Evolutionary conservation across 345 rosid species (phyloP), one percentile per base, ranked within the genome.

Genomic region (Eucalyptus marginata): DNA sequence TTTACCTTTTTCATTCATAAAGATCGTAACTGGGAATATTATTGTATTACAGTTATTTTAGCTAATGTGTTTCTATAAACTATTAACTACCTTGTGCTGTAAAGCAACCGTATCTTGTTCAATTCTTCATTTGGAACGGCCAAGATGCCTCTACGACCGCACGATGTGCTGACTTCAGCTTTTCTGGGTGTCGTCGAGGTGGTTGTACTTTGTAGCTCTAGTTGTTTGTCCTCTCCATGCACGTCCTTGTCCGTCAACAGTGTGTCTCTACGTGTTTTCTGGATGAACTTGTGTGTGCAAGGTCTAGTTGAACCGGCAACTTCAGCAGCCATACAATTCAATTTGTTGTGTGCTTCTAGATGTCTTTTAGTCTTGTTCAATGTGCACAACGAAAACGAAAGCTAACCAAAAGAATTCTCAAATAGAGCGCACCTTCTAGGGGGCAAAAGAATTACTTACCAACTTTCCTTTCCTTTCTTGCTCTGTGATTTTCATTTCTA

Each of bases 171-270:
- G 36, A 90, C 90, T 62, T 24, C 24, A 47, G 86, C 91, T 4
- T 58, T 94, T n/a, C 54, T 94, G 1, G 91, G 92, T 6, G 94
- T 95, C 7, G 92, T 95, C 68, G 89, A 86, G 81, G 14, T 71
- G 46, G 46, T 18, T 36, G 81, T 71, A 20, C 44, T 71, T 17
- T 18, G 83, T 76, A 36, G 27, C 47, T 36, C 27, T 18, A 36
- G 13, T 5, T 20, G 46, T 20, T 76, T 40, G 83, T 76, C 83
- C 83, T 11, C 47, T 36, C 47, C 47, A 76, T 20, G 84, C 84
- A 40, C 20, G 83, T 18, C 46, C 47, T 20, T 18, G 83, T 76
- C 84, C 29, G 29, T 40, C 47, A 20, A 10, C 16, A 13, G 8
- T 76, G 13, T 76, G 13, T 76, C 29, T 40, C 29, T 11, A 3